These are phyloP conservation scores for Senna siamea DNA, from an alignment of 306 rosid species.

Conservation along the genomic window DNA sequence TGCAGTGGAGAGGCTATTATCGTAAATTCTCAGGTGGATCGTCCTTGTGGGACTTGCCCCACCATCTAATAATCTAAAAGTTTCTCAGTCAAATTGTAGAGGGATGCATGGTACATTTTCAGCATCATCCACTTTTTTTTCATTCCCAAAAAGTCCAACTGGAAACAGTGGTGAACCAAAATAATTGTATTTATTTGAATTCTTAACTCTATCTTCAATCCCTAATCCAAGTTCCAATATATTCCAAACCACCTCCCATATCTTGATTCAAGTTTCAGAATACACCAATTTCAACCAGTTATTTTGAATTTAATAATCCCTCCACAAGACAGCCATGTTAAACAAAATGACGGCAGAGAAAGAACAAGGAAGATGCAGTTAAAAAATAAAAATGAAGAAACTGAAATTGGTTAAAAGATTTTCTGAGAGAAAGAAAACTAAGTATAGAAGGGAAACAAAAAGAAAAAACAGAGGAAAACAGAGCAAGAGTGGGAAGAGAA, in stretches of 20 bases:
- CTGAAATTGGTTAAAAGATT: neutral
- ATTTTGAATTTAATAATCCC: constrained; percentile 6
- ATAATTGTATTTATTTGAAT: constrained; percentile 42
- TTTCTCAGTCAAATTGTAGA: constrained; percentile 28
- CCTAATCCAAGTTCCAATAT: constrained; percentile 56
- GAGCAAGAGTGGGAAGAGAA: neutral
- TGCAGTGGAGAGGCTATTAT: constrained; percentile 19
- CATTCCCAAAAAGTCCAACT: constrained; percentile 48
- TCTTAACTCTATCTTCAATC: constrained; percentile 42
- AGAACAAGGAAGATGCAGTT: constrained; percentile 29
- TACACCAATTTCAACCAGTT: constrained; percentile 21
- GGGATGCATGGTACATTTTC: constrained; percentile 40
- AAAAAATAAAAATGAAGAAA: constrained; percentile 30
- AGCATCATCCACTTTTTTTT: constrained; percentile 45
- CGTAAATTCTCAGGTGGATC: constrained; percentile 37
- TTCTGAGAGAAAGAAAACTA: no score
- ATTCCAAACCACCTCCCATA: constrained; percentile 44
- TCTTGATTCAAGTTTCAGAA: no score
- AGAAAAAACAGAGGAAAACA: neutral
- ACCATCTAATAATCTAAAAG: constrained; percentile 23
- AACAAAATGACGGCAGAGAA: constrained; percentile 29
- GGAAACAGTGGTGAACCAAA: constrained; percentile 35
- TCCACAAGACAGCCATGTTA: constrained; percentile 7
- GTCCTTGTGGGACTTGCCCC: constrained; percentile 36
- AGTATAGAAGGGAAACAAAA: no score